Conservation (phyloP, 768 basidiomycete species). For the Lactifluus rugatus region DNA sequence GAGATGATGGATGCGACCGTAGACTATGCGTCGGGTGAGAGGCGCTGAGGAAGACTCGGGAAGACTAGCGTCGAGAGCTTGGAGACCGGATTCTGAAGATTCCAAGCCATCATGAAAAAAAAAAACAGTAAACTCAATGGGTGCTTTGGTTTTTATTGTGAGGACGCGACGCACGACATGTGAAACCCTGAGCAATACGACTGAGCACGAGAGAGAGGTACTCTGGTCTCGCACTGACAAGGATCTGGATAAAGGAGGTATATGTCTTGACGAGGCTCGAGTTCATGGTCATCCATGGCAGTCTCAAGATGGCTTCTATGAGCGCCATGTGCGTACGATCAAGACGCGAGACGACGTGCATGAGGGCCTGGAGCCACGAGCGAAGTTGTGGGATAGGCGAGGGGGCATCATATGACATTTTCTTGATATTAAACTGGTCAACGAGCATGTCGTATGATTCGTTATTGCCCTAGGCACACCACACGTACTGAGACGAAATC, state of each 20-base stretch:
- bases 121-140: conserved; percentile 2
- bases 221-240: conserved; percentile 85
- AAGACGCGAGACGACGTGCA: conserved; percentile 85
- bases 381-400: conserved; percentile 48
- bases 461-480: conserved; percentile 46
- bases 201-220: conserved; percentile 78
- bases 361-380: conserved; percentile 76
- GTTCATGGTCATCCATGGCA: conserved; percentile 94
- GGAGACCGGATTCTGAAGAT: conserved; percentile 57
- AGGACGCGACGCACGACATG: conserved; percentile 67
- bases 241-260: conserved; percentile 81
- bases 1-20: conserved; percentile 78
- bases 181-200: conserved; percentile 78
- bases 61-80: conserved; percentile 45
- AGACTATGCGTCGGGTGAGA: conserved; percentile 72
- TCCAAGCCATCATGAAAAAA: neutral
- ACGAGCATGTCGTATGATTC: conserved; percentile 85
- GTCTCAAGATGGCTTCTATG: conserved; percentile 74
- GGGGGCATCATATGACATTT: conserved; percentile 26
- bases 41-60: conserved; percentile 60
- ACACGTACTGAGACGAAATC: neutral
- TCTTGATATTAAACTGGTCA: conserved; percentile 64
- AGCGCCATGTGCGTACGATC: conserved; percentile 72
- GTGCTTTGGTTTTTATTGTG: too few relatives aligned
- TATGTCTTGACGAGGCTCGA: conserved; percentile 78